phyloP scores from a whole-genome alignment of 306 rosid species.

The Astragalus membranaceus region DNA sequence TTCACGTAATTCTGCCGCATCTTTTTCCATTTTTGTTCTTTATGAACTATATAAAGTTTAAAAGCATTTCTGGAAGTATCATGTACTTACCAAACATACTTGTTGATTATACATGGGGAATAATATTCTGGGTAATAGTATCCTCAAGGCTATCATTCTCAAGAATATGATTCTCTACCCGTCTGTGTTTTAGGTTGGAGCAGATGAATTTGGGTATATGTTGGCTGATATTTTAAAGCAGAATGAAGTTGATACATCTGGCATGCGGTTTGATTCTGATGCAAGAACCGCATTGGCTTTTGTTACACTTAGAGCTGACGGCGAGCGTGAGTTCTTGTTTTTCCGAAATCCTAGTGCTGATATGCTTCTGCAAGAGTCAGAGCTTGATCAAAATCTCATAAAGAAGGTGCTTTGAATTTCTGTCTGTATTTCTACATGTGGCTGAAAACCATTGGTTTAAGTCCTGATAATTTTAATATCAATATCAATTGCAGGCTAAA shows the following conservation, averaged over 20 bases:
- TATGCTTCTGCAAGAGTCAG: conserved; percentile 80
- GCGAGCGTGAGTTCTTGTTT: conserved; percentile 91
- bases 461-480: background rate
- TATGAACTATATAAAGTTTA: no score
- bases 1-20: no score
- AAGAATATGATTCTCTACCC: background rate
- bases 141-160: no score
- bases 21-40: no score
- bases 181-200: conserved; percentile 60
- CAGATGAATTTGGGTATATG: conserved; percentile 86
- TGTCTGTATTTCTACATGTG: background rate
- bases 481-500: conserved; percentile 50
- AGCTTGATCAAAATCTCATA: conserved; percentile 59
- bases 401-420: conserved; percentile 41
- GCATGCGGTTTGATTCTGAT: conserved; percentile 62
- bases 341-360: conserved; percentile 97
- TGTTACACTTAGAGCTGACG: conserved; percentile 86
- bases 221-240: conserved; percentile 62
- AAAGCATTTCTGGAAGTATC: no score
- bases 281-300: conserved; percentile 94
- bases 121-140: no score
- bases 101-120: no score
- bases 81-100: no score
- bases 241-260: conserved; percentile 63
- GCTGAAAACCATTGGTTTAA: background rate